Conservation (phyloP, 2,329 filamentous ascomycete species). For the Fusarium irregulare region DNA sequence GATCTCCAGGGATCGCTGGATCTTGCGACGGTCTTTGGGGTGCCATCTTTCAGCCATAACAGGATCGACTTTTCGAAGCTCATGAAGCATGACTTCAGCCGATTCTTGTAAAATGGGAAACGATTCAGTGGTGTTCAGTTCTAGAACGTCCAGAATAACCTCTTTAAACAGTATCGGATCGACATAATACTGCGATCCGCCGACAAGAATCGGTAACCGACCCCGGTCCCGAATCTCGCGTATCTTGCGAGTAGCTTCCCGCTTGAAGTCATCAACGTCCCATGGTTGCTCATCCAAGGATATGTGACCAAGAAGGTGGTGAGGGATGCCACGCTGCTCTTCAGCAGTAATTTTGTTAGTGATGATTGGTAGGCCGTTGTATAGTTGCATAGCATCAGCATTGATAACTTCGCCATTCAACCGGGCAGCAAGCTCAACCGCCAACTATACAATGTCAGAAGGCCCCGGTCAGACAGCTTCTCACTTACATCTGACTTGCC, state of each 20-base stretch:
- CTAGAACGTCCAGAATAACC: conserved; percentile 63
- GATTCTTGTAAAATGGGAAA: conserved; percentile 79
- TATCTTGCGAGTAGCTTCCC: conserved; percentile 75
- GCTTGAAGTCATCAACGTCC: conserved; percentile 82
- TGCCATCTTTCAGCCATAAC: conserved; percentile 93
- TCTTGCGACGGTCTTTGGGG: conserved; percentile 91
- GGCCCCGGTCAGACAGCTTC: neutral
- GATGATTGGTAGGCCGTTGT: conserved; percentile 89
- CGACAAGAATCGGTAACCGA: conserved; percentile 88
- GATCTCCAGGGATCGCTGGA: conserved; percentile 89
- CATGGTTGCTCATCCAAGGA: conserved; percentile 81
- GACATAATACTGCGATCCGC: conserved; percentile 95
- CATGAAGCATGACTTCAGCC: conserved; percentile 77
- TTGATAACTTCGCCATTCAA: conserved; percentile 97
- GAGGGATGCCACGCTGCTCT: conserved; percentile 83
- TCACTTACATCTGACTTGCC: conserved; percentile 85
- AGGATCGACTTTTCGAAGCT: conserved; percentile 84
- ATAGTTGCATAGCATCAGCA: conserved; percentile 98
- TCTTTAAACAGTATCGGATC: conserved; percentile 84
- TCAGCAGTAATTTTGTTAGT: conserved; percentile 88
- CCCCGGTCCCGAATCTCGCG: conserved; percentile 81
- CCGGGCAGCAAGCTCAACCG: conserved; percentile 83
- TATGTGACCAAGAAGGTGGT: conserved; percentile 88
- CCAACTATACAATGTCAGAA: conserved; percentile 68
- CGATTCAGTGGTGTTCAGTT: conserved; percentile 51